Base-by-base conservation (phyloP, 106 monocot genomes). In the Dendrobium nobile region DNA sequence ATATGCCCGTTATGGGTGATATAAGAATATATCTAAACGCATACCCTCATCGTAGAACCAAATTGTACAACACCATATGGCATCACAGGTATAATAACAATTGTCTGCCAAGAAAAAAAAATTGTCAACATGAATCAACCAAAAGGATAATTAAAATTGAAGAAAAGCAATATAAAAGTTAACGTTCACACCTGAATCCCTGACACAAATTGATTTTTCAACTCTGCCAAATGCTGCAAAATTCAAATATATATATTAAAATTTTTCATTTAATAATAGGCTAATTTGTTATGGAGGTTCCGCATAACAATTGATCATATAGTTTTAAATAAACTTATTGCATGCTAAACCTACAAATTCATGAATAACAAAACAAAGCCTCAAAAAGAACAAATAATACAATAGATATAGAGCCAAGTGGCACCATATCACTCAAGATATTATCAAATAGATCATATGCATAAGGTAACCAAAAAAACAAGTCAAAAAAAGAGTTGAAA, bases 11-110 rank as follows among this genome's bases (percentile, higher is more conserved):
- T 11, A 70, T 70, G 28, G 37, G 15, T 70, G 37, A 70, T 70
- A 33, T 33, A 37, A 31, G 15, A 4, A 18, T 44, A 48, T 15
- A 26, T 2, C 22, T 47, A 44, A 40, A n/a, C 28, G 43, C 80
- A 77, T 92, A 95, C 95, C 92, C 75, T 83, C 79, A 89, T 87
- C 10, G 81, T 84, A 55, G 89, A 92, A 81, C 95, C 95, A 83
- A 95, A 85, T 81, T 95, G 95, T 72, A 92, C 61, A 31, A 90
- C 95, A 73, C 95, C 95, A 84, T 80, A 77, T 75, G 90, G 92
- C 86, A 92, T 85, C 77, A 95, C 84, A 42, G 95, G 95, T 80
- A 95, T 78, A 75, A 89, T 54, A 16, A 83, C 89, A 78, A 90
- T 85, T 54, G 95, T 92, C 95, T 95, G 83, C 9, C 70, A 70